Percentiles rank a stretch among this genome's conserved stretches.
These are phyloP conservation scores for Penicillium herquei DNA, from an alignment of 495 filamentous ascomycete species.

Conservation along the genomic window DNA sequence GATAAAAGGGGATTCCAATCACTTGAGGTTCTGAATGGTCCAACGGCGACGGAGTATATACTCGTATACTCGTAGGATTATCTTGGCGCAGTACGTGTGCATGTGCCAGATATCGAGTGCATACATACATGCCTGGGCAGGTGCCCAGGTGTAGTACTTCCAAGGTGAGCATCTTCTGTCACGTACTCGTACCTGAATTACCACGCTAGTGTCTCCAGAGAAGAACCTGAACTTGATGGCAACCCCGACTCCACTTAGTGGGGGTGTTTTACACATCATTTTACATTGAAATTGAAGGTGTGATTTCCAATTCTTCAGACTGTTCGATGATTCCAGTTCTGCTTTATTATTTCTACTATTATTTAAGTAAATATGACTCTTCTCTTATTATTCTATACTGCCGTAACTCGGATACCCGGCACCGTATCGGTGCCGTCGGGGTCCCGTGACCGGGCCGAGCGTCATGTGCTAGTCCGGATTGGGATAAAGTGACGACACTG, in stretches of 20 bases:
- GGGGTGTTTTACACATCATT: background rate
- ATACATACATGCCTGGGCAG: no score
- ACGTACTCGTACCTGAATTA: background rate
- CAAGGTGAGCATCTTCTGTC: no score
- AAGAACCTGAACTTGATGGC: background rate
- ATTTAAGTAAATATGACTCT: background rate
- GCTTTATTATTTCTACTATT: background rate
- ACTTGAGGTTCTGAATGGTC: background rate
- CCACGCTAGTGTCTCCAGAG: background rate
- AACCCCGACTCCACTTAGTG: background rate
- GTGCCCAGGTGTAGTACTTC: no score
- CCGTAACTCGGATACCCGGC: slow-evolving; percentile 7
- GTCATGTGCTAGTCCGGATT: background rate
- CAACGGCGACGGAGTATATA: background rate
- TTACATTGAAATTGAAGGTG: background rate
- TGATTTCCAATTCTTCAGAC: background rate
- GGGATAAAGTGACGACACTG: background rate
- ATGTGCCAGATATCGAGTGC: background rate
- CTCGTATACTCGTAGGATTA: no score
- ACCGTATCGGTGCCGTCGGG: slow-evolving; percentile 7
- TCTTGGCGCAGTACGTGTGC: background rate
- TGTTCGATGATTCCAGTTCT: no score
- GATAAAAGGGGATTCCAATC: background rate
- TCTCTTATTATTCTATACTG: background rate
- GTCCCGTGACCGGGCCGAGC: slow-evolving; percentile 16